These are phyloP conservation scores for Rhodosporidiobolus sp. DNA, from an alignment of 768 basidiomycete genomes.

Conservation along the genomic window DNA sequence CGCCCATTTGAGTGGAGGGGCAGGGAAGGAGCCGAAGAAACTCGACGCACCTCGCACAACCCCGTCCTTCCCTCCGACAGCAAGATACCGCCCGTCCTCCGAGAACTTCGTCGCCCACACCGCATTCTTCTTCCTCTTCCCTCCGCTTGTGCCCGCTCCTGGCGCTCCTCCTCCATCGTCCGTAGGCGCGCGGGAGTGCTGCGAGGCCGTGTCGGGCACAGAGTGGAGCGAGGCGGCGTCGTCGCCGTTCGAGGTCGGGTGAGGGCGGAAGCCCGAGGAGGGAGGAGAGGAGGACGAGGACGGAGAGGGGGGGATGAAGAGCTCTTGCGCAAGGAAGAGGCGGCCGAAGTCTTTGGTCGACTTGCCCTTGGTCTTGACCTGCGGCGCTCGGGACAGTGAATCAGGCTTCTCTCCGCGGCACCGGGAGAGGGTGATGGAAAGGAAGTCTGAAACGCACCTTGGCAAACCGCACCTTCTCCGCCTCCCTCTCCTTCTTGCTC, in stretches of 20 bases:
- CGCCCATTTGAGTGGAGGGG: no score
- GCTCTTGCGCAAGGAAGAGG: constrained; percentile 46
- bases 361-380: constrained; percentile 38
- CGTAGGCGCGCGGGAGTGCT: neutral
- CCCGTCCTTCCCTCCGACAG: constrained; percentile 45
- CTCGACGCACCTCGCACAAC: constrained; percentile 39
- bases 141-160: neutral
- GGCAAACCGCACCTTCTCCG: constrained; percentile 26
- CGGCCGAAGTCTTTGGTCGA: constrained; percentile 34
- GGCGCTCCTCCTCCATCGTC: neutral
- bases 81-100: constrained; percentile 43
- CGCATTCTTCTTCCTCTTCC: constrained; percentile 37
- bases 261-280: neutral
- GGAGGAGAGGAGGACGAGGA: neutral
- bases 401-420: neutral
- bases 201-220: neutral
- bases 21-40: neutral
- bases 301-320: constrained; percentile 25
- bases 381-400: neutral
- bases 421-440: neutral
- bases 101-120: constrained; percentile 44
- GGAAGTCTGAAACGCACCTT: constrained; percentile 17
- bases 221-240: neutral
- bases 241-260: neutral
- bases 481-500: constrained; percentile 12